These are phyloP conservation scores for Acacia confusa DNA, from an alignment of 306 rosid species.

Conservation along the genomic window DNA sequence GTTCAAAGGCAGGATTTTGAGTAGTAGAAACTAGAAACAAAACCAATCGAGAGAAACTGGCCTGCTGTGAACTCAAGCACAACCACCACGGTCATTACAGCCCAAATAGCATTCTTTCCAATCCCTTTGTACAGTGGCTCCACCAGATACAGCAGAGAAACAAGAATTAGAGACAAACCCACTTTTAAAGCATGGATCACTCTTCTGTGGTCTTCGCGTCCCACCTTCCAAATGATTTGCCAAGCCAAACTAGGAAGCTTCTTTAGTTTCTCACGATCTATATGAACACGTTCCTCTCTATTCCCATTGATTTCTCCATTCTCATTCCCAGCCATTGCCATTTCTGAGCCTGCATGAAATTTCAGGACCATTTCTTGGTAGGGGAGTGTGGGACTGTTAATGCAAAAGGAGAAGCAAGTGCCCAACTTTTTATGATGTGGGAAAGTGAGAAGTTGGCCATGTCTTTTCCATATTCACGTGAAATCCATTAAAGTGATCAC, in stretches of 20 bases:
- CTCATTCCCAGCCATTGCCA: slow-evolving; percentile 44
- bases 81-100: slow-evolving; percentile 95
- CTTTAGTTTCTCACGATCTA: slow-evolving; percentile 45
- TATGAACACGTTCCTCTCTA: slow-evolving; percentile 39
- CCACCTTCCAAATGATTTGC: slow-evolving; percentile 65
- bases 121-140: slow-evolving; percentile 66
- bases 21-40: neutral
- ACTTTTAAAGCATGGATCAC: slow-evolving; percentile 82
- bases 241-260: slow-evolving; percentile 45
- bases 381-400: slow-evolving; percentile 31
- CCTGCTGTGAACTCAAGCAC: slow-evolving; percentile 97
- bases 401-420: slow-evolving; percentile 31
- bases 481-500: slow-evolving; percentile 40
- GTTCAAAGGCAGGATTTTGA: neutral
- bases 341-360: slow-evolving; percentile 57
- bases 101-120: slow-evolving; percentile 87
- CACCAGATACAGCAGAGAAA: slow-evolving; percentile 69
- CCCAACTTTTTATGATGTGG: slow-evolving; percentile 40
- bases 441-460: slow-evolving; percentile 36
- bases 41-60: slow-evolving; percentile 14
- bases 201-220: slow-evolving; percentile 86
- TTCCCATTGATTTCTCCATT: slow-evolving; percentile 33
- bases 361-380: slow-evolving; percentile 50
- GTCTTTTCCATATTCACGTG: slow-evolving; percentile 61
- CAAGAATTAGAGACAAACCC: slow-evolving; percentile 74